Percentiles rank a stretch among this genome's conserved stretches.
phyloP scores from a whole-genome alignment of 2,329 filamentous ascomycete species.

The Alternaria brassicicola region DNA sequence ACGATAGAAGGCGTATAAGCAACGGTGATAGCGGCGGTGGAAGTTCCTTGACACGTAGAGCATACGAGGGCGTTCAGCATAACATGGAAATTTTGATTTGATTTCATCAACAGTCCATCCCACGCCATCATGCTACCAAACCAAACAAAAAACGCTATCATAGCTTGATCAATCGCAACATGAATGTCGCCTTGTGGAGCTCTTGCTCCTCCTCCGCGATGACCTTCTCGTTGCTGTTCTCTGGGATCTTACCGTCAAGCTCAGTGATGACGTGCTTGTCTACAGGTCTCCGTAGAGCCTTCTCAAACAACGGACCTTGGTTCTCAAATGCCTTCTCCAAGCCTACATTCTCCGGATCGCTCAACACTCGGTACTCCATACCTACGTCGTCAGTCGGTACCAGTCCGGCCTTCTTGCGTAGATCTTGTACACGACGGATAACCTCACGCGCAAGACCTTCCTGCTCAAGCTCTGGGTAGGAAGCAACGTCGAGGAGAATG shows the following conservation, averaged over 20 bases:
- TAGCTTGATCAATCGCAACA: constrained; percentile 76
- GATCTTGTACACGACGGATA: constrained; percentile 87
- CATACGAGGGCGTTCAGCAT: background rate
- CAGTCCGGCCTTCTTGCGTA: constrained; percentile 92
- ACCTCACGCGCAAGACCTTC: constrained; percentile 92
- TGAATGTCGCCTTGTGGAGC: constrained; percentile 79
- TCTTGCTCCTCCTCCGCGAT: constrained; percentile 86
- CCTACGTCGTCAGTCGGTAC: constrained; percentile 91
- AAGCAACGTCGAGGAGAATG: constrained; percentile 82
- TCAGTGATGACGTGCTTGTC: constrained; percentile 70
- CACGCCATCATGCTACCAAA: background rate
- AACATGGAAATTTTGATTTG: constrained; percentile 9
- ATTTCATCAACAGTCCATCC: constrained; percentile 21
- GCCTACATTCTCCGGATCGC: constrained; percentile 78
- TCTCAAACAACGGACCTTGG: constrained; percentile 73
- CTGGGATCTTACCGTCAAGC: constrained; percentile 63
- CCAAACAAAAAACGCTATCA: constrained; percentile 43
- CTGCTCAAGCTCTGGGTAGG: constrained; percentile 83
- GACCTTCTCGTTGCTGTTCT: constrained; percentile 60
- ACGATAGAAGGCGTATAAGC: constrained; percentile 38
- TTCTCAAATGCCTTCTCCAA: constrained; percentile 71
- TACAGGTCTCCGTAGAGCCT: constrained; percentile 76
- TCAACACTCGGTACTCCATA: constrained; percentile 87
- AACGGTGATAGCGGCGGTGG: constrained; percentile 23
- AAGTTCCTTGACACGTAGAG: background rate